Percentiles rank a stretch among this genome's conserved stretches.
phyloP scores from a whole-genome alignment of 2,329 filamentous ascomycete species.

The Bipolaris cookei region DNA sequence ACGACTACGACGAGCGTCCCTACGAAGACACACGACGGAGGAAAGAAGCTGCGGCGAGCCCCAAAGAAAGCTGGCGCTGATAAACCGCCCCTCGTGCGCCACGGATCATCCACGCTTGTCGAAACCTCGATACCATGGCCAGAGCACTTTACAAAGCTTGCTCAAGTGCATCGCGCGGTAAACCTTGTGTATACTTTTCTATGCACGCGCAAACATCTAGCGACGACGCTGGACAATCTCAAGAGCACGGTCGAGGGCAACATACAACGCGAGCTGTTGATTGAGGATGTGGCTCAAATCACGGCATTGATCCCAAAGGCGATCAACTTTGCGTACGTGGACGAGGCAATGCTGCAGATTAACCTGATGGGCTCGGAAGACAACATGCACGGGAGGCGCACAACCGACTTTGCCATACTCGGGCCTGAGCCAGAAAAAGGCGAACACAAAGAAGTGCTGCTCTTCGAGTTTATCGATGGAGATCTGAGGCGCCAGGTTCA shows the following conservation, averaged over 20 bases:
- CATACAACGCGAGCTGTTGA: slow-evolving; percentile 70
- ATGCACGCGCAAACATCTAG: slow-evolving; percentile 87
- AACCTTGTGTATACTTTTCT: slow-evolving; percentile 96
- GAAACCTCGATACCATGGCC: slow-evolving; percentile 72
- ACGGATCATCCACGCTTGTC: slow-evolving; percentile 58
- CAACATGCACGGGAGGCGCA: slow-evolving; percentile 64
- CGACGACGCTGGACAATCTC: slow-evolving; percentile 90
- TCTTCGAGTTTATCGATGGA: slow-evolving; percentile 92
- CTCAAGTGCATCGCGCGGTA: slow-evolving; percentile 79
- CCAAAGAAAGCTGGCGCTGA: slow-evolving; percentile 46
- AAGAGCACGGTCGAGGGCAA: slow-evolving; percentile 84
- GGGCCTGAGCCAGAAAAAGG: slow-evolving; percentile 48
- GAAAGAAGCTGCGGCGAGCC: slow-evolving; percentile 57
- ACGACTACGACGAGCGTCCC: slow-evolving; percentile 55
- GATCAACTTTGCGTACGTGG: slow-evolving; percentile 84
- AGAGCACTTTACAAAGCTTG: slow-evolving; percentile 71
- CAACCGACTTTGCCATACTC: slow-evolving; percentile 53
- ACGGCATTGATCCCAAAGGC: slow-evolving; percentile 77
- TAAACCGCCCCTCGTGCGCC: slow-evolving; percentile 51
- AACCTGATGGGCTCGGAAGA: slow-evolving; percentile 75
- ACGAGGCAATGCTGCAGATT: slow-evolving; percentile 81
- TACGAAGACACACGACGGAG: slow-evolving; percentile 65
- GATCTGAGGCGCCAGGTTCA: slow-evolving; percentile 83
- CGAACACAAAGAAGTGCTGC: slow-evolving; percentile 71
- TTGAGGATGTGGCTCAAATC: slow-evolving; percentile 84